These are phyloP conservation scores for Phytophthora pluvialis DNA, from an alignment of 352 stramenopile genomes.

Conservation along the genomic window DNA sequence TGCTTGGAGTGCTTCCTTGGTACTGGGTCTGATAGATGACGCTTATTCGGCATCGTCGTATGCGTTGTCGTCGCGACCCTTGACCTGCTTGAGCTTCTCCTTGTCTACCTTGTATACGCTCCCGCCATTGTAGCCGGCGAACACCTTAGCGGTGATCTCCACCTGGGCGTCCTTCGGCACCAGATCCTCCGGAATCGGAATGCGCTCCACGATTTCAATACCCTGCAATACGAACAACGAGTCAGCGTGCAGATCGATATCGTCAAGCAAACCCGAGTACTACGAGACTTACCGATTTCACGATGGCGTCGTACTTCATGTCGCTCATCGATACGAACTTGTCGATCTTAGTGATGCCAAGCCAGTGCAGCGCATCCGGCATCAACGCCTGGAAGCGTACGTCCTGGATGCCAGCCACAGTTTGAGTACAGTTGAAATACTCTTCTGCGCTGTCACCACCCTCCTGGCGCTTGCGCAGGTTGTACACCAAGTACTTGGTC, in stretches of 20 bases:
- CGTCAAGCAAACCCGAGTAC: not conserved
- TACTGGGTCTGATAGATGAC: slow-evolving; percentile 3
- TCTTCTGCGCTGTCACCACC: slow-evolving; percentile 96
- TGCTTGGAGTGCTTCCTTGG: slow-evolving; percentile 20
- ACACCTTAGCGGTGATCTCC: slow-evolving; percentile 99
- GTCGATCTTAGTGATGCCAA: slow-evolving; percentile 95
- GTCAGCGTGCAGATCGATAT: slow-evolving; percentile 14
- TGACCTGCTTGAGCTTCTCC: slow-evolving; percentile 93
- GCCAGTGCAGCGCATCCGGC: slow-evolving; percentile 99
- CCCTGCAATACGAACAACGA: slow-evolving; percentile 51
- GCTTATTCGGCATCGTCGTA: slow-evolving; percentile 58
- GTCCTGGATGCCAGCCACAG: slow-evolving; percentile 97
- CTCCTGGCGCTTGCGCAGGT: slow-evolving; percentile 98
- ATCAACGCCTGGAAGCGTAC: slow-evolving; percentile 99
- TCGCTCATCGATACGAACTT: slow-evolving; percentile 98
- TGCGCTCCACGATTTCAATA: slow-evolving; percentile 98
- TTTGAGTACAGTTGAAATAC: slow-evolving; percentile 99
- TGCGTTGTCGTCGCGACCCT: slow-evolving; percentile 84
- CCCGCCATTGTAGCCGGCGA: slow-evolving; percentile 87
- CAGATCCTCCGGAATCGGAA: slow-evolving; percentile 98
- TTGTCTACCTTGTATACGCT: slow-evolving; percentile 94
- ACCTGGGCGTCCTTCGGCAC: slow-evolving; percentile 98
- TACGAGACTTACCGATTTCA: slow-evolving; percentile 84
- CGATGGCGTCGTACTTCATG: slow-evolving; percentile 99
- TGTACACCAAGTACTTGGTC: slow-evolving; percentile 99